Evolutionary conservation across 177 flowering plant genomes (phyloP), one percentile per base, ranked within the genome.

Genomic region (Vitis hybrid): DNA sequence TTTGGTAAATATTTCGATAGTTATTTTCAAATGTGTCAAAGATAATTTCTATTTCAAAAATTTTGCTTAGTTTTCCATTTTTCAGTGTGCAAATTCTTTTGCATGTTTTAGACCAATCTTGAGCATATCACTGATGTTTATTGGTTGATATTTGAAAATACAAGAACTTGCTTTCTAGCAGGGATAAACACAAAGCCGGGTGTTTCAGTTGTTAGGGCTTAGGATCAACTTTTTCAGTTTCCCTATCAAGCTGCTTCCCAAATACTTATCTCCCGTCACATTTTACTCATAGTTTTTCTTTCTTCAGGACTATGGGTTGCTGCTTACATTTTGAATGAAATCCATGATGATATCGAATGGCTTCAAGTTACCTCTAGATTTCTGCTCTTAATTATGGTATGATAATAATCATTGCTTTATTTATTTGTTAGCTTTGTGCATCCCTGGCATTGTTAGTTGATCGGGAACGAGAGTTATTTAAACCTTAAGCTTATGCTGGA

Each of bases 361-460:
- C 86, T 90, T 84, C 91, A 87, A 84, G 85, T 89, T 66, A 69
- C 76, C 73, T 87, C 97, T 69, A 85, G 97, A 78, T 87, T 83
- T 82, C 50, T 85, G 52, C 84, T 90, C 63, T 68, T 90, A 31
- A 31, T 81, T 39, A 77, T 64, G 76, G 97, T 92, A 84, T 65
- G 81, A 9, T 65, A 39, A 39, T 59, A 48, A 9, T 64, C 19
- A 13, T 18, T 59, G 3, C 31, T 57, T 52, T 50, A 13, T 63
- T 49, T 53, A 50, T n/a, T 59, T 64, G 10, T 6, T 7, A 51
- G 52, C 45, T 69, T 48, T 31, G 2, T 50, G 16, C 50, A 59
- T 61, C 53, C 62, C 53, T 48, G 18, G 0, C n/a, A 55, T 68
- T 50, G 19, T 45, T 10, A 29, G 31, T 65, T 73, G 66, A 66